Conservation (phyloP, 2,329 filamentous ascomycete genomes). For the Xylariomycetidae sp. region DNA sequence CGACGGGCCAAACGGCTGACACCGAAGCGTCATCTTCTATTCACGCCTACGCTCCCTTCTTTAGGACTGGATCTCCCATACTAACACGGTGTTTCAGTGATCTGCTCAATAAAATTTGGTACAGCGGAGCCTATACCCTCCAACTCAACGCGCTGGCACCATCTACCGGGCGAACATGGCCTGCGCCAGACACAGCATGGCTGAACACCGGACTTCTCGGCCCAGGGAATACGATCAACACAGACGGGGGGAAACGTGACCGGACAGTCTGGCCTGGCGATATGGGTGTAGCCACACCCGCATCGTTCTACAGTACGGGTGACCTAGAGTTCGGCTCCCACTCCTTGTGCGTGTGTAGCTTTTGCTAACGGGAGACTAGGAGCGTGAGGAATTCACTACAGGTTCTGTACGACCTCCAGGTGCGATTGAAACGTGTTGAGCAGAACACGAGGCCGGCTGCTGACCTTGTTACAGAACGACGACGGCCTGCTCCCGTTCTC, state of each 20-base stretch:
- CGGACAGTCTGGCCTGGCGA: conserved; percentile 53
- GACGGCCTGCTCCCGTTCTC: conserved; percentile 21
- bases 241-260: conserved; percentile 48
- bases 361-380: conserved; percentile 18
- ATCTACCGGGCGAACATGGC: conserved; percentile 21
- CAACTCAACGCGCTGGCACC: conserved; percentile 29
- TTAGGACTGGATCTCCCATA: no score
- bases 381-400: conserved; percentile 40
- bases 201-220: conserved; percentile 22
- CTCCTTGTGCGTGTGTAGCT: neutral
- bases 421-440: conserved; percentile 6
- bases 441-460: neutral
- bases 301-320: conserved; percentile 45
- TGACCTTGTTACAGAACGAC: conserved; percentile 7
- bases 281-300: conserved; percentile 46
- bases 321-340: conserved; percentile 25
- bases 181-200: conserved; percentile 22
- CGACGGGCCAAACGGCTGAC: no score
- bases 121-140: conserved; percentile 47
- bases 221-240: conserved; percentile 25
- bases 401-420: conserved; percentile 29
- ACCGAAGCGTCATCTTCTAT: no score
- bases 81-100: no score
- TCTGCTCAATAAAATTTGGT: conserved; percentile 50
- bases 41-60: no score